Base-by-base conservation (phyloP, 495 filamentous ascomycete species). In the Podospora sp. region DNA sequence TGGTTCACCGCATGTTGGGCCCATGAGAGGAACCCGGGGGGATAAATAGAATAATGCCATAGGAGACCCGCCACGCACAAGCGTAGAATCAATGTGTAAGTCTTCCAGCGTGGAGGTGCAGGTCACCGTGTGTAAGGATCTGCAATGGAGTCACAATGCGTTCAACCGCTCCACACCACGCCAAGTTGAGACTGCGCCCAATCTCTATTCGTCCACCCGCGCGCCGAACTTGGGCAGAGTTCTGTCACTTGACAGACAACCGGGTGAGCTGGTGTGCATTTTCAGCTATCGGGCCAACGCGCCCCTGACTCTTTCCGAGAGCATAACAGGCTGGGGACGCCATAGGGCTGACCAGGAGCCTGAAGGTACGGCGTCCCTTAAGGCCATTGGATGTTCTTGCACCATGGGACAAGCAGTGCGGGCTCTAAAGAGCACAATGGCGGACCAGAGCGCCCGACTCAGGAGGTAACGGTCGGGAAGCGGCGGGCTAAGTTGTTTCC, bases 111-210 rank as follows among this genome's bases (percentile, higher is more conserved):
- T 36, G 21, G 62, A 56, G 36, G 55, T 62, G 35, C 60, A 62
- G 60, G 35, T 58, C 60, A 9, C 20, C 18, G 24, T 62, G n/a
- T 11, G 68, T 27, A 49, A 46, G 26, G 65, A 65, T 65, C 60
- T 46, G 71, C 51, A 68, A 59, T 62, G 67, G 62, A 64, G 71
- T 71, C 71, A 73, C 64, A 14, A 69, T 69, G 71, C 52, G 69
- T 56, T 71, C 71, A 68, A 59, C 51, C 58, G 40, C 50, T 56
- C 65, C 66, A 71, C 71, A 22, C 52, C 35, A 21, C 16, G 55
- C 25, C 51, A 29, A 62, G 36, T 18, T 26, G 8, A 25, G 50
- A 22, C 63, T 12, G 50, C 52, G 56, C 60, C 60, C 55, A 65
- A 50, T 33, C 21, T 26, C 50, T 20, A 25, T 33, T 18, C 57